Evolutionary conservation across 2,329 filamentous ascomycete species (phyloP).

Genomic region (Curvularia hawaiiensis): DNA sequence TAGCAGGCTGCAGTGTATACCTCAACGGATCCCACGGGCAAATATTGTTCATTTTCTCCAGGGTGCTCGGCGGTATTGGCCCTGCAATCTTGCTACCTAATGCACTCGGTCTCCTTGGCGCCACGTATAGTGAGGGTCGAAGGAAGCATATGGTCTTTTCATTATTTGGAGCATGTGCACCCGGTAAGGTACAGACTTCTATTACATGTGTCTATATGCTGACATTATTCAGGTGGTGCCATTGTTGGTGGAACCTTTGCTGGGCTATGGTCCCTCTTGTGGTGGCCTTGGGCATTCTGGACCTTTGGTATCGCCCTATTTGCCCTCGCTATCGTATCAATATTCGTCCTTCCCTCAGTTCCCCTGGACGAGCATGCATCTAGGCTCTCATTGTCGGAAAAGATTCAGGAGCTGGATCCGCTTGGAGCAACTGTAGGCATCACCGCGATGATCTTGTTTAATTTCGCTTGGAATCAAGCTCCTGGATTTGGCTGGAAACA

Average conservation of each 20-base stretch:
- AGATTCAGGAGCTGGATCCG: slow-evolving; percentile 48
- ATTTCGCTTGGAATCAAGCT: slow-evolving; percentile 71
- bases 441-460: slow-evolving; percentile 62
- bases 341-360: slow-evolving; percentile 49
- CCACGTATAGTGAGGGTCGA: slow-evolving; percentile 60
- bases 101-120: slow-evolving; percentile 65
- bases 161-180: slow-evolving; percentile 57
- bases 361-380: slow-evolving; percentile 25
- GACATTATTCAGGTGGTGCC: slow-evolving; percentile 39
- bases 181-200: slow-evolving; percentile 30
- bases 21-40: slow-evolving; percentile 28
- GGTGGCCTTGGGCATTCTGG: slow-evolving; percentile 62
- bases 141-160: slow-evolving; percentile 66
- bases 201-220: not conserved
- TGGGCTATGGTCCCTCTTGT: slow-evolving; percentile 50
- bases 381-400: slow-evolving; percentile 23
- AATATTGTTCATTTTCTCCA: slow-evolving; percentile 46
- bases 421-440: slow-evolving; percentile 58
- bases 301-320: slow-evolving; percentile 48
- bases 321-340: slow-evolving; percentile 44
- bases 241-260: slow-evolving; percentile 51
- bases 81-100: slow-evolving; percentile 69
- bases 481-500: slow-evolving; percentile 63
- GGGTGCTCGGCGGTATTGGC: slow-evolving; percentile 58
- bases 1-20: slow-evolving; percentile 53